Evolutionary conservation across 2,329 filamentous ascomycete genomes (phyloP), one percentile per base, ranked within the genome.

Genomic region (Monosporascus sp.): DNA sequence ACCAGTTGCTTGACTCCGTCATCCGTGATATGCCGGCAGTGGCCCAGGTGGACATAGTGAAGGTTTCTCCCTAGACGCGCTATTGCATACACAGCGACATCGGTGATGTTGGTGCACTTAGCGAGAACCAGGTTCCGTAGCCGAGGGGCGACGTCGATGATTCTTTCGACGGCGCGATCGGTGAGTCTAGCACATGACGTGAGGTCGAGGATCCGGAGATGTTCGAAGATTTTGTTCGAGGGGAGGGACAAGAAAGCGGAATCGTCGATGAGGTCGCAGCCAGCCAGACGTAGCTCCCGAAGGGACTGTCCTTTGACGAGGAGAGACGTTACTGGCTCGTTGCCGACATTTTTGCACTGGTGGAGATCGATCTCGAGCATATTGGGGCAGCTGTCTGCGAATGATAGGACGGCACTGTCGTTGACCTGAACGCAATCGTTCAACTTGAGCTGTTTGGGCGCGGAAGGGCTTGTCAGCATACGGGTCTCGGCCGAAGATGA

Each of bases 291-390:
- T 28, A 99, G 77, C 73, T 99, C 94, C 51, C 94, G 88, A n/a
- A 99, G 80, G 51, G 92, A 87, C 50, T 84, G 85, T 26, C 92
- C 88, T 60, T 88, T 87, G 22, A 83, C 80, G 48, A 99, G 79
- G 15, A 99, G 81, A 2, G 87, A 82, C 0, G 89, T 93, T 48
- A 99, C 82, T 1, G 94, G 90, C 24, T 85, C 81, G 66, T 95
- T 94, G 57, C 89, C 89, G 60, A 99, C 85, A 46, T 85, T 80
- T 51, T 78, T 80, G 74, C 94, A 96, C 62, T 91, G 88, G 62
- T 96, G 89, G 15, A 99, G 81, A 68, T 99, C 94, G 57, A 99
- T 96, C 71, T 99, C 94, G 57, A 99, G 85, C 35, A 99, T 91
- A 60, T 96, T 93, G 14, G 86, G 89, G 68, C 93, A 97, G 71